Conservation (phyloP, 1,139 yeast genomes). For the Candida tropicalis region DNA sequence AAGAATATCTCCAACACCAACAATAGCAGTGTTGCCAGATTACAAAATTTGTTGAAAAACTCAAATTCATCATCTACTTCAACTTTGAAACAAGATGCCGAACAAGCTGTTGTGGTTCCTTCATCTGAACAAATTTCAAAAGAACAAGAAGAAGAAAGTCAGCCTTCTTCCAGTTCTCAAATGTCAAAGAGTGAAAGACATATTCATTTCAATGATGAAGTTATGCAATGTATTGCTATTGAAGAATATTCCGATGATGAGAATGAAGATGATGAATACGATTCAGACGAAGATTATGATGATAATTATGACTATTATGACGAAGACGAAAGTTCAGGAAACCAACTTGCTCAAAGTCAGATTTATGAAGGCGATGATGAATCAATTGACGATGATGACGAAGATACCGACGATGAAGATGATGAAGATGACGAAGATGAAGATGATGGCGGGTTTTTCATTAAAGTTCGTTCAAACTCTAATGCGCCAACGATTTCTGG, state of each 20-base stretch:
- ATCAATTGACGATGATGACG: conserved; percentile 22
- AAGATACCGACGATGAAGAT: conserved; percentile 28
- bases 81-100: conserved; percentile 7
- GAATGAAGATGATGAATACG: conserved; percentile 29
- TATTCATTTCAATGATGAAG: conserved; percentile 90
- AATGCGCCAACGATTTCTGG: conserved; percentile 20
- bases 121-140: conserved; percentile 6
- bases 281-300: conserved; percentile 32
- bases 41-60: conserved; percentile 18
- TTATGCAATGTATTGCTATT: conserved; percentile 86
- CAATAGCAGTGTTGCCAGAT: conserved; percentile 17
- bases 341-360: conserved; percentile 72
- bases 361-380: conserved; percentile 35
- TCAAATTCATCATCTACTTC: conserved; percentile 9
- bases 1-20: conserved; percentile 19
- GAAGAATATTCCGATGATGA: conserved; percentile 45
- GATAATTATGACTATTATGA: conserved; percentile 24
- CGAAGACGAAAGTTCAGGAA: conserved; percentile 77
- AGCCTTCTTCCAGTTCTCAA: conserved; percentile 11
- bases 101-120: conserved; percentile 7
- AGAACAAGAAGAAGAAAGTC: conserved; percentile 14
- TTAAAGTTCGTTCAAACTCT: conserved; percentile 55
- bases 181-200: conserved; percentile 43
- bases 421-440: conserved; percentile 16
- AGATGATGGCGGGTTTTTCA: conserved; percentile 66